phyloP scores from a whole-genome alignment of 352 stramenopile species.

The Phytophthora vignae region DNA sequence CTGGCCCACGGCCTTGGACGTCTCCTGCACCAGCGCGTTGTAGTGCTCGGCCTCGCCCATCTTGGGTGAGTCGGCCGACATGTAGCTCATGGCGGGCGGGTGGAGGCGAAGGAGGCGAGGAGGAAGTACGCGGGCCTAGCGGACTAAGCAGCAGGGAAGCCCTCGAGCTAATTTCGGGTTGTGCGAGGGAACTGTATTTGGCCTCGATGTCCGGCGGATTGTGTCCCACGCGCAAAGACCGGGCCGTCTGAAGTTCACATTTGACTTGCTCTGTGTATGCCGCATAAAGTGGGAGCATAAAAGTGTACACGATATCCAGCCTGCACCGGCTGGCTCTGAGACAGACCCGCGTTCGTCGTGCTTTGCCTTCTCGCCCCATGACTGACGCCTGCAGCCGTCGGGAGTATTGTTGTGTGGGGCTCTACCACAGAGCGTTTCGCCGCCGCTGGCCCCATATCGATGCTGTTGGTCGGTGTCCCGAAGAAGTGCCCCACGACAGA shows the following conservation, averaged over 20 bases:
- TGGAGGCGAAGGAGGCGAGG: no score
- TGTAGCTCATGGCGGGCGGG: slow-evolving; percentile 50
- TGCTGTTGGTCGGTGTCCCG: slow-evolving; percentile 6
- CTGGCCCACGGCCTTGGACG: slow-evolving; percentile 62
- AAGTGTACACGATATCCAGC: slow-evolving; percentile 24
- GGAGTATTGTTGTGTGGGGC: background rate
- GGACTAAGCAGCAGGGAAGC: background rate
- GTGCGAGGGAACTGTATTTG: slow-evolving; percentile 14
- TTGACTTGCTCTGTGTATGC: slow-evolving; percentile 16
- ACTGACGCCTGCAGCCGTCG: background rate
- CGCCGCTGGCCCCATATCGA: no score
- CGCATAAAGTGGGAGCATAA: background rate
- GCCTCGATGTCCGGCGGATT: background rate
- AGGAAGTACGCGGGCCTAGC: no score
- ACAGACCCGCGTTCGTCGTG: slow-evolving; percentile 22
- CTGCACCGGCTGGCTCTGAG: slow-evolving; percentile 18
- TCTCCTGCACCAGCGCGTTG: slow-evolving; percentile 61
- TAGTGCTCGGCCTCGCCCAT: slow-evolving; percentile 59
- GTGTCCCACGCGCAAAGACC: background rate
- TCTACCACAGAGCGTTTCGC: slow-evolving; percentile 4
- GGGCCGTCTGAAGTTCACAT: background rate
- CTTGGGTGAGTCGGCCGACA: slow-evolving; percentile 59
- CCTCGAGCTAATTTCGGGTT: slow-evolving; percentile 24
- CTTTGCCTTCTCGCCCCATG: slow-evolving; percentile 6
- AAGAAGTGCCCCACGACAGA: slow-evolving; percentile 18